Base-by-base conservation (phyloP, 495 filamentous ascomycete genomes). In the Pyronema domesticum region DNA sequence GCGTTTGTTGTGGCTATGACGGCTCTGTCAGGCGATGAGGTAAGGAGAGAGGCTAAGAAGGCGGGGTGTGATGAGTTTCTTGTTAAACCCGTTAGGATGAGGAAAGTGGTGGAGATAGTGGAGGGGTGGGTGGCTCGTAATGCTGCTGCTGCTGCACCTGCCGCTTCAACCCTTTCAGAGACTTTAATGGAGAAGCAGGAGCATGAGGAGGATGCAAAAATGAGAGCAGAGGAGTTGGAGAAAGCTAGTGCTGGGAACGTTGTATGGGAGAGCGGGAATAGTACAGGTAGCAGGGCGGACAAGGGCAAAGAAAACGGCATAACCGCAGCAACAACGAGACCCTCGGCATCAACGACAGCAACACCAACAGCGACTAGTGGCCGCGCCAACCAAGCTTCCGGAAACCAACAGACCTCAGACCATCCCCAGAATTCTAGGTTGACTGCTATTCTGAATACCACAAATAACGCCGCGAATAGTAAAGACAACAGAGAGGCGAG, bases 11-110 rank as follows among this genome's bases (percentile, higher is more conserved):
- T 88, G 47, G 80, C 83, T 0, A 66, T 86, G 35, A 86, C 83
- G 0, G 83, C 82, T 0, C 67, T 85, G 9, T 78, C 78, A 33
- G 77, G 74, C 40, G 71, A 73, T 6, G 70, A 73, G 9, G 80
- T 81, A 56, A 76, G 83, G 61, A 69, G 75, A 5, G 80, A 85
- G 48, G 82, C 83, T 0, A 70, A 80, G 51, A 72, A 71, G 7
- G 77, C 76, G 8, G 83, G 83, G 3, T 74, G 86, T 37, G 79
- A 88, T 62, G 61, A 82, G 11, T 86, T 84, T 62, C 68, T 86
- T 56, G 85, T 82, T 10, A 84, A 85, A 59, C 83, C 83, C 0
- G 79, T 85, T 3, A 55, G 50, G 33, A 46, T 71, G 47, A 59
- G 62, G 35, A 61, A 65, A 36, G 51, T 72, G 15, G 61, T 13